These are phyloP conservation scores for Corchorus capsularis DNA, from an alignment of 345 rosid species.

Conservation along the genomic window DNA sequence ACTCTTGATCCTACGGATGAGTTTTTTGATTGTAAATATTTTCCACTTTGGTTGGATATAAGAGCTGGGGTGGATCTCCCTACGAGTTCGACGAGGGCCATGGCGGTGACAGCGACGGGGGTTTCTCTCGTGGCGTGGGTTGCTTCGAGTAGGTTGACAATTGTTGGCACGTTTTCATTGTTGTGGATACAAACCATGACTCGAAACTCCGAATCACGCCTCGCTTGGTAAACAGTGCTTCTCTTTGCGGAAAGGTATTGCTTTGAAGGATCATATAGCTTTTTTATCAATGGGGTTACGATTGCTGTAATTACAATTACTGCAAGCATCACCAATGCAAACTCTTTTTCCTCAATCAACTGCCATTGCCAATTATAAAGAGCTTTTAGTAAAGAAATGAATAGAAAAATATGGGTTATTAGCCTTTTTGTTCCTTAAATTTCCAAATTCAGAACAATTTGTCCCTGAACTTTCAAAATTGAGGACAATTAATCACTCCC, in stretches of 20 bases:
- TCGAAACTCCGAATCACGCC: conserved; percentile 30
- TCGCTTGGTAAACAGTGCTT: conserved; percentile 35
- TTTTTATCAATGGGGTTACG: conserved; percentile 25
- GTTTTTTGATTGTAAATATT: background rate
- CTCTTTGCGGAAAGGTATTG: conserved; percentile 34
- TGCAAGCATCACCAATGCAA: conserved; percentile 18
- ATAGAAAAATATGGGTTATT: too few species aligned
- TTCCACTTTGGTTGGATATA: conserved; percentile 22
- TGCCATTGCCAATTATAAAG: conserved; percentile 15
- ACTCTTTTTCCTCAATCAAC: conserved; percentile 23
- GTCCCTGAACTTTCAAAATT: too few species aligned
- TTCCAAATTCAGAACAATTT: too few species aligned
- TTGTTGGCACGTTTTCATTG: conserved; percentile 28
- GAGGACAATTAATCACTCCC: too few species aligned
- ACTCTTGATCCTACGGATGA: conserved; percentile 23
- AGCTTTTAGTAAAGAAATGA: background rate
- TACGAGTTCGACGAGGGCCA: conserved; percentile 40
- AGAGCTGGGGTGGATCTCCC: conserved; percentile 40
- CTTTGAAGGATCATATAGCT: conserved; percentile 31
- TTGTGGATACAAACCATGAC: conserved; percentile 40
- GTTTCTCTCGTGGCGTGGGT: conserved; percentile 23
- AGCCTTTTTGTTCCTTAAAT: too few species aligned
- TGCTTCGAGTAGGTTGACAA: conserved; percentile 35
- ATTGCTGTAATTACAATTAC: conserved; percentile 26
- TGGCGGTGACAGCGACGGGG: conserved; percentile 29